Base-by-base conservation (phyloP, 106 monocot genomes). In the Allium sativum region DNA sequence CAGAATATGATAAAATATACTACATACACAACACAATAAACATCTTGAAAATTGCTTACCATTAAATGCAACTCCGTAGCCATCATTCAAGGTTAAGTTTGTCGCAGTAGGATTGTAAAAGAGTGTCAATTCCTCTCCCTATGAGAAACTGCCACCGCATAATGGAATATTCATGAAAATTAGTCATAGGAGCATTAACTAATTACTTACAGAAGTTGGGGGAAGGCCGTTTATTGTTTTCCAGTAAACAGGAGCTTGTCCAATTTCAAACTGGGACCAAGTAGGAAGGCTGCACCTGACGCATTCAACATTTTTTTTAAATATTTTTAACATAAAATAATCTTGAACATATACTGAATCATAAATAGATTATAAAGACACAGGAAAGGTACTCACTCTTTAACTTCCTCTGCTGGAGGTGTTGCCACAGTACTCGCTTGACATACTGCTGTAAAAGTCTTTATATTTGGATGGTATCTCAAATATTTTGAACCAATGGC, bases 201-300 rank as follows among this genome's bases (percentile, higher is more conserved):
- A 48, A 40, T 15, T 18, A 81, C 80, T 52, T 79, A 94, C 93
- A 70, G 86, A 76, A 57, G 83, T 74, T 59, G 89, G 93, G 67
- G 89, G 86, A 58, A 94, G 81, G 61, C 93, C 93, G 44, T 81
- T 94, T 66, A 47, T 79, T 10, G 93, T 94, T 68, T 85, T 94
- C 93, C 93, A 94, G 62, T 70, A 94, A 9, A 94, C 74, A 53
- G 89, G 86, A 74, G 83, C 79, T 53, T 48, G 78, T 51, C 93
- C 93, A 12, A 94, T 54, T 72, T 94, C 93, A 62, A 94, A 90
- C 20, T 94, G 89, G 61, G 83, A 57, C 93, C 93, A 94, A 52
- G 85, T 81, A 22, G 90, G 89, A 68, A 83, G 86, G 55, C 45
- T 59, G 55, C 52, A 81, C 70, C 89, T 94, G 43, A 59, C 71